Base-by-base conservation (phyloP, 1,284 basidiomycete genomes). In the Amylostereum areolatum region DNA sequence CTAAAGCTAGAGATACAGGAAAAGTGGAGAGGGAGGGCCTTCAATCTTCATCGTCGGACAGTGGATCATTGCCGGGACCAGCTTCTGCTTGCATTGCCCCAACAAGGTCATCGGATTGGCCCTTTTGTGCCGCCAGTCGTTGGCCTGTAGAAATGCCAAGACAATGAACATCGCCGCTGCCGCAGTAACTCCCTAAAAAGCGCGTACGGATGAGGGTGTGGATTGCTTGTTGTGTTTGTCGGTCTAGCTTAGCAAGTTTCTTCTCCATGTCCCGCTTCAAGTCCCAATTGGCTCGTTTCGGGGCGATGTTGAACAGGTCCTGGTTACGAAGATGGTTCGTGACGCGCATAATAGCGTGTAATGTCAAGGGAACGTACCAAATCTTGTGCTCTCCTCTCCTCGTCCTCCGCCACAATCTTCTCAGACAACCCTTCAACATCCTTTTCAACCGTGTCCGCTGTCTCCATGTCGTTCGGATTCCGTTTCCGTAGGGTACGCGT, bases 281-380 rank as follows among this genome's bases (percentile, higher is more conserved):
- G 67, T 98, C 96, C 95, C 96, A 98, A 66, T 98, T 98, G 8
- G 89, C 83, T 45, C 92, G 79, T 74, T 95, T 96, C 1, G 96
- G 96, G 28, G 95, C 95, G 57, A 99, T 97, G 63, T 97, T 98
- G 64, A 93, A 89, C 28, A 98, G 75, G 62, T 98, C 93, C 92
- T 97, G 63, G 44, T 49, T 30, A 43, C 29, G 29, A 41, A 35
- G 28, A 46, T 35, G 45, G 34, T 42, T 40, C 41, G 46, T 48
- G 39, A 36, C 12, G n/a, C 43, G 25, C 29, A 42, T 18, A 30
- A 50, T 41, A 34, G 28, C 27, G n/a, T 10, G 43, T 43, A 45
- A 33, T 31, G 28, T 48, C 29, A 27, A 43, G 8, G 18, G 31
- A 11, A 75, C 83, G 56, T 62, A 93, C 93, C 56, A 98, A 74